Percentiles rank a stretch among this genome's conserved stretches.
Evolutionary conservation across 768 basidiomycete genomes (phyloP).

Genomic region (Suillus discolor): DNA sequence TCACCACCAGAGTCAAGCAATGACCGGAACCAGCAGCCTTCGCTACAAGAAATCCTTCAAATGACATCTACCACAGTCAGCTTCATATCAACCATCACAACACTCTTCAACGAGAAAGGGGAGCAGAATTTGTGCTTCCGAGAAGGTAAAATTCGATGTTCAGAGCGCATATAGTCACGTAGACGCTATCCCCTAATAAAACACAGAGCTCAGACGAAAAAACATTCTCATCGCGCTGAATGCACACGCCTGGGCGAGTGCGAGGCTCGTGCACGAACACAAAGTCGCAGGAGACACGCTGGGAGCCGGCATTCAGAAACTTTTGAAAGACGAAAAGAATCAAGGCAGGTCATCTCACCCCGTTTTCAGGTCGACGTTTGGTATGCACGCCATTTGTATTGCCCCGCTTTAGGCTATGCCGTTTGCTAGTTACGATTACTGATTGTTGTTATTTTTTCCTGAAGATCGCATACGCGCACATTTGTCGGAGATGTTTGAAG

Average conservation of each 20-base stretch:
- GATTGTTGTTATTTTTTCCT: constrained; percentile 12
- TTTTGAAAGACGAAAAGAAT: constrained; percentile 26
- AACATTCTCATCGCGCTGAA: constrained; percentile 18
- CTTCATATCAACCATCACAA: constrained; percentile 5
- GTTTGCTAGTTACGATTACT: constrained; percentile 17
- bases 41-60: constrained; percentile 7
- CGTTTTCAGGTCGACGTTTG: constrained; percentile 17
- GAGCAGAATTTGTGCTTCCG: not conserved
- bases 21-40: not conserved
- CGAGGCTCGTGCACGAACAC: constrained; percentile 24
- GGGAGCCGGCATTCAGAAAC: constrained; percentile 15
- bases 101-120: constrained; percentile 1
- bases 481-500: constrained; percentile 28
- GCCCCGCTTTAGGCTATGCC: constrained; percentile 1
- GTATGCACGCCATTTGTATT: constrained; percentile 23
- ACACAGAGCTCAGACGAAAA: constrained; percentile 26
- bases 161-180: constrained; percentile 3
- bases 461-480: constrained; percentile 26
- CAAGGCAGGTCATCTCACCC: constrained; percentile 38
- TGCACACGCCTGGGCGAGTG: constrained; percentile 30
- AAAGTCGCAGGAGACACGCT: constrained; percentile 17
- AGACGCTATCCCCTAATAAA: not conserved
- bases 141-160: constrained; percentile 5
- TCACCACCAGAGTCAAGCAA: not conserved
- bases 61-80: constrained; percentile 2